These are phyloP conservation scores for Rutstroemia sydowiana DNA, from an alignment of 2,329 filamentous ascomycete species.

Conservation along the genomic window DNA sequence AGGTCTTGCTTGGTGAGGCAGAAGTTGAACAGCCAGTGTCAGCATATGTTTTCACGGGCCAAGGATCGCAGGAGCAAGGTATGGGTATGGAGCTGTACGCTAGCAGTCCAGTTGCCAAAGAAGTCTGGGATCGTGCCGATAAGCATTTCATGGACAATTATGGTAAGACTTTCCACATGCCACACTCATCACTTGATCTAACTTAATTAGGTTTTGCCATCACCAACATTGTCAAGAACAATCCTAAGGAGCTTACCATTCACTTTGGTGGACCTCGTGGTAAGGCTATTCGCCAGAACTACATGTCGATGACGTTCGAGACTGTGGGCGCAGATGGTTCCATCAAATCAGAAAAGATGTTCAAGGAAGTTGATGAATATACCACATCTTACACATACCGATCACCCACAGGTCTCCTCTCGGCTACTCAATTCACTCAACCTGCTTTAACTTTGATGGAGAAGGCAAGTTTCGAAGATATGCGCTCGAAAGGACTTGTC, in stretches of 20 bases:
- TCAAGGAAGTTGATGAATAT: slow-evolving; percentile 91
- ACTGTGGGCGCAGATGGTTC: slow-evolving; percentile 87
- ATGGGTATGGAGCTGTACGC: slow-evolving; percentile 99
- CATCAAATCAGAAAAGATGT: slow-evolving; percentile 98
- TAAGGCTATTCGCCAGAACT: slow-evolving; percentile 96
- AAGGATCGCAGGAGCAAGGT: slow-evolving; percentile 96
- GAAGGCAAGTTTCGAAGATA: slow-evolving; percentile 98
- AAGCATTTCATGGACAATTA: slow-evolving; percentile 99
- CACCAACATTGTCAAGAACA: slow-evolving; percentile 98
- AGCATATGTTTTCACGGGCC: slow-evolving; percentile 95
- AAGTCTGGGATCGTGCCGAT: slow-evolving; percentile 96
- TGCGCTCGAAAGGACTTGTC: slow-evolving; percentile 94
- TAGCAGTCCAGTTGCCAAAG: slow-evolving; percentile 87
- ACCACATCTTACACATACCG: slow-evolving; percentile 96
- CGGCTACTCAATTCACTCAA: slow-evolving; percentile 97
- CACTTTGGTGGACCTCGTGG: slow-evolving; percentile 95
- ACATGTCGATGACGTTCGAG: slow-evolving; percentile 99
- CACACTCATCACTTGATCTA: slow-evolving; percentile 17
- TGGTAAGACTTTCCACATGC: slow-evolving; percentile 49
- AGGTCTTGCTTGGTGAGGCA: slow-evolving; percentile 89
- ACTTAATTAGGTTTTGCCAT: slow-evolving; percentile 71
- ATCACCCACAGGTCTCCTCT: slow-evolving; percentile 88
- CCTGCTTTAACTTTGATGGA: slow-evolving; percentile 97
- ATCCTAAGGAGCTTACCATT: slow-evolving; percentile 96
- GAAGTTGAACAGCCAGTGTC: slow-evolving; percentile 97